These are phyloP conservation scores for Debaryomycetaceae sp. DNA, from an alignment of 1,139 yeast genomes.

Conservation along the genomic window DNA sequence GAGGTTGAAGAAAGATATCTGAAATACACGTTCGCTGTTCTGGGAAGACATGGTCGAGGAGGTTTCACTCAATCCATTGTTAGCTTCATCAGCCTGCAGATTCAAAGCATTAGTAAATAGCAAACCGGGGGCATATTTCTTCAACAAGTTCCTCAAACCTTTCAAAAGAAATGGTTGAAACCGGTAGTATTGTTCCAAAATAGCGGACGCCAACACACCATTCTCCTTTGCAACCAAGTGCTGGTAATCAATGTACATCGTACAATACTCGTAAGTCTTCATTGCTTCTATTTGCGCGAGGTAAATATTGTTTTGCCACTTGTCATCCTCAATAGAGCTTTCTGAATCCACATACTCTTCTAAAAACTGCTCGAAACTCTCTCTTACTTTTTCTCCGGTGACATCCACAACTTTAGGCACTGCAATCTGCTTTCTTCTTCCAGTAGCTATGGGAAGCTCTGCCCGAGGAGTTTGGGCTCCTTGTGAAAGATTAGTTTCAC, in stretches of 20 bases:
- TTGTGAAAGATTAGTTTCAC: conserved; percentile 17
- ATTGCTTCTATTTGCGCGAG: conserved; percentile 79
- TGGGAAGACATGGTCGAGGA: conserved; percentile 24
- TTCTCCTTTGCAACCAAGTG: conserved; percentile 75
- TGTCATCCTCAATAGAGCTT: conserved; percentile 29
- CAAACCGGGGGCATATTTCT: conserved; percentile 72
- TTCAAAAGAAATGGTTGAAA: conserved; percentile 79
- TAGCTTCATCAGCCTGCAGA: conserved; percentile 16
- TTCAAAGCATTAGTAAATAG: conserved; percentile 47
- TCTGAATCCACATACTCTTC: conserved; percentile 55
- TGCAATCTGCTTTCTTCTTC: conserved; percentile 53
- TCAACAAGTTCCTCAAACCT: conserved; percentile 72
- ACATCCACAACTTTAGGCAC: conserved; percentile 87
- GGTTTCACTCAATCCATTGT: conserved; percentile 11
- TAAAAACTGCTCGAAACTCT: conserved; percentile 82
- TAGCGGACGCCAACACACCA: conserved; percentile 87
- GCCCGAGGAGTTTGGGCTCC: conserved; percentile 17
- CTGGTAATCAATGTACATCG: conserved; percentile 81
- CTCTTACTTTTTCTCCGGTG: conserved; percentile 91
- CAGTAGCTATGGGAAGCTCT: conserved; percentile 17
- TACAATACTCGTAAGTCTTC: conserved; percentile 70
- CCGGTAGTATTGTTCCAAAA: conserved; percentile 87
- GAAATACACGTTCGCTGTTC: conserved; percentile 72
- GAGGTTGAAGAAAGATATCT: conserved; percentile 83
- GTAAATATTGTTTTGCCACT: conserved; percentile 58